Base-by-base conservation (phyloP, 2,329 filamentous ascomycete genomes). In the Metarhizium brunneum region DNA sequence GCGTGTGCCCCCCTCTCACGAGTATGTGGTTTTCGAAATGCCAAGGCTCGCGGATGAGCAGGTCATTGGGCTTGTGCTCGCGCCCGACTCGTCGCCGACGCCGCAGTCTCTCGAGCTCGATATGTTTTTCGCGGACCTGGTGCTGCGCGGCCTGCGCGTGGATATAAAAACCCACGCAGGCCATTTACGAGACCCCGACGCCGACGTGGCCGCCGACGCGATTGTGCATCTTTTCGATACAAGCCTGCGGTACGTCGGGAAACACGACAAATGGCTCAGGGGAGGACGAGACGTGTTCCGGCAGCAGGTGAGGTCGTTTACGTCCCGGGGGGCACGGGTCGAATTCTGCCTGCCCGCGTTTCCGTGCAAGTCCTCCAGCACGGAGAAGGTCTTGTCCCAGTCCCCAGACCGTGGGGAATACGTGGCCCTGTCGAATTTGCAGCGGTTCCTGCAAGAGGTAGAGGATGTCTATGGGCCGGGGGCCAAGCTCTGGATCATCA, bases 331-430 rank as follows among this genome's bases (percentile, higher is more conserved):
- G 2, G 57, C 58, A 1, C 42, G 40, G 13, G 57, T 68, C 32
- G 62, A 69, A 20, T 56, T 71, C 32, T 65, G 63, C n/a, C 63
- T 73, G 8, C 71, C 70, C 1, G 71, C 70, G 1, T 73, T 73
- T 45, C 70, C 71, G 0, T 73, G 70, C 64, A 73, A 73, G 58
- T 72, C 71, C 7, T 68, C 70, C 5, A 71, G 69, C 47, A 58
- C 56, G 1, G 57, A 66, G 32, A 73, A 73, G 54, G 70, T 71
- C 8, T 53, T 60, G 6, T 66, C 68, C 2, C 58, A 60, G 16
- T 56, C 60, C 2, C 71, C 71, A 0, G 71, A 73, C 42, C 62
- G 64, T 7, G 70, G 69, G 7, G 71, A 73, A 56, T 60, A 64
- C 35, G 57, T 72, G 5, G 69, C 70, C 2, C 53, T 73, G 47